Evolutionary conservation across 345 rosid genomes (phyloP).

Genomic region (Lumnitzera racemosa): DNA sequence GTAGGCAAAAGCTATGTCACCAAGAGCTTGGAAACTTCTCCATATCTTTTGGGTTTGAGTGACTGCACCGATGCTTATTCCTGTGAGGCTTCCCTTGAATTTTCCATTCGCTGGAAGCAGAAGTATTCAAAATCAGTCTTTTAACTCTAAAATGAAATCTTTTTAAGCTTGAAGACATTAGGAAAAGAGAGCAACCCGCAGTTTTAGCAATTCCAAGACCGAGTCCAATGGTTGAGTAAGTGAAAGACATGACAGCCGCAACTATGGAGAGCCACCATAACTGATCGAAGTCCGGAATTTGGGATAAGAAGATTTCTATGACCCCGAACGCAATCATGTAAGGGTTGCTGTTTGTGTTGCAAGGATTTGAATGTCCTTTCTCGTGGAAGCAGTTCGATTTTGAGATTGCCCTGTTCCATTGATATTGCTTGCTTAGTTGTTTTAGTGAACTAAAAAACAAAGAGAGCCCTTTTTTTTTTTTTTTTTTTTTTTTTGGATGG

Average conservation of each 20-base stretch:
- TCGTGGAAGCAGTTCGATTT: conserved; percentile 49
- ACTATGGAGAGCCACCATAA: conserved; percentile 87
- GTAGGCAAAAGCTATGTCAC: conserved; percentile 89
- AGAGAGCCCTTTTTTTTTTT: background rate
- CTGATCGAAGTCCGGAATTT: conserved; percentile 80
- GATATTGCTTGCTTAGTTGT: background rate
- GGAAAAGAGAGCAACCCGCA: conserved; percentile 18
- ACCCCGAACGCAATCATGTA: conserved; percentile 70
- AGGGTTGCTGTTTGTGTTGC: conserved; percentile 43
- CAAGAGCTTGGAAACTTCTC: conserved; percentile 87
- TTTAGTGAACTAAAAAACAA: background rate
- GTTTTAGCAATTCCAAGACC: conserved; percentile 79
- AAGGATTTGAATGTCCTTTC: conserved; percentile 31
- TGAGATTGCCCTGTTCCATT: conserved; percentile 50
- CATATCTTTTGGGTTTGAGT: conserved; percentile 64
- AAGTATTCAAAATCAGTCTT: too few species aligned
- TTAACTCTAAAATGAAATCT: too few species aligned
- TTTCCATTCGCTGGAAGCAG: conserved; percentile 21
- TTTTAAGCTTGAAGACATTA: too few species aligned
- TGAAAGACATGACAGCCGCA: conserved; percentile 92
- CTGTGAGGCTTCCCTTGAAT: conserved; percentile 65
- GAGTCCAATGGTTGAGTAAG: conserved; percentile 86
- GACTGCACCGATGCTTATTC: conserved; percentile 48
- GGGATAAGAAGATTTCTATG: conserved; percentile 49
- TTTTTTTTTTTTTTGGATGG: background rate